Base-by-base conservation (phyloP, 441 rosid genomes). In the Populus tomentosa region DNA sequence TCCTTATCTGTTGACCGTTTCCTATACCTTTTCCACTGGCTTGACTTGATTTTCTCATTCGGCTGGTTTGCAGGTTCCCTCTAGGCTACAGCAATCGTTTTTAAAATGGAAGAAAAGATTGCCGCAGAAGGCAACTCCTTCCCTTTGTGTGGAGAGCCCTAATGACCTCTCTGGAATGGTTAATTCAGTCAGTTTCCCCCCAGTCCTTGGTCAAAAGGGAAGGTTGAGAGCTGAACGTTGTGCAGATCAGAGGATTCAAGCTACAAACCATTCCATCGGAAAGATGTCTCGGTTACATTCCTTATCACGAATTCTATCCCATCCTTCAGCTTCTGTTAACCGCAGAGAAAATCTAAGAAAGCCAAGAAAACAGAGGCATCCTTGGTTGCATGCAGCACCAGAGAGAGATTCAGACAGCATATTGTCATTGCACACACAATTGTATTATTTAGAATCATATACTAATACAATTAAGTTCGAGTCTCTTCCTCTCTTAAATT, bases 21-120 rank as follows among this genome's bases (percentile, higher is more conserved):
- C 35, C 26, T 11, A 26, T 65, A n/a, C 23, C 28, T 65, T 65
- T 28, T 65, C 14, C 26, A 8, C 32, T 10, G 30, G 8, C 26
- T 46, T 46, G 64, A 46, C 33, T 11, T 38, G 42, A 38, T 7
- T 66, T 20, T 18, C 35, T 70, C 30, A 71, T 35, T 61, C 42
- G 35, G 69, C 33, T 66, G 67, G 24, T 77, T 67, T 77, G 79
- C 86, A 91, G 97, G 91, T 92, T 80, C 92, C 94, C 33, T 86
- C 88, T 21, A 73, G 81, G 74, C 79, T 94, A 77, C 89, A 79
- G 53, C 79, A 78, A 23, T 84, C 95, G n/a, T 83, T 89, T 84
- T 66, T 67, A 50, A 82, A 85, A 26, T 82, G 90, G 92, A 91
- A 84, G 81, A 76, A 78, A 69, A 83, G 84, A 76, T 80, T 78